A percentile compares a stretch with the other conserved stretches of the same genome.
phyloP scores from a whole-genome alignment of 768 basidiomycete species.

The Podaxis sp. region DNA sequence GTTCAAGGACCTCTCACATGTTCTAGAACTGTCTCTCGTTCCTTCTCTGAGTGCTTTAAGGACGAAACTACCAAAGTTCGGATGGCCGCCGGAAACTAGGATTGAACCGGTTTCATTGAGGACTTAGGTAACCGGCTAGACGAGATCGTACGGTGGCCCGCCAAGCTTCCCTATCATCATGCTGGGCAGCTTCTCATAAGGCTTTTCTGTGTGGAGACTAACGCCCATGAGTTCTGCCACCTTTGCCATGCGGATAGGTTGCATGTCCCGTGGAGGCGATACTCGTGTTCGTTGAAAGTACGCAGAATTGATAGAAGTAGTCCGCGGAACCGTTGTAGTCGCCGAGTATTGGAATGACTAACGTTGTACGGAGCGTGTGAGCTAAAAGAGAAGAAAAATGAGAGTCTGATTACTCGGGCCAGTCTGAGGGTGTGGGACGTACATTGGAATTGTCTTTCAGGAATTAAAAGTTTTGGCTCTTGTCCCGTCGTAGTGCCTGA shows the following conservation, averaged over 20 bases:
- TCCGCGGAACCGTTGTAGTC: too few species aligned
- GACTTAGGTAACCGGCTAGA: constrained; percentile 62
- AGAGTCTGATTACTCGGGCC: too few species aligned
- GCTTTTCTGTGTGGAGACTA: constrained; percentile 65
- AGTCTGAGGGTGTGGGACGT: too few species aligned
- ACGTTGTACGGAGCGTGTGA: too few species aligned
- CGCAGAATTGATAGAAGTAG: too few species aligned
- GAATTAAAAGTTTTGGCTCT: too few species aligned
- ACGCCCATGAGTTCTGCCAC: constrained; percentile 77
- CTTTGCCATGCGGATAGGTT: constrained; percentile 46
- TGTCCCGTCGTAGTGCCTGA: too few species aligned
- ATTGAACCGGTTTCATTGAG: constrained; percentile 74
- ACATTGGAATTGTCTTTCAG: too few species aligned
- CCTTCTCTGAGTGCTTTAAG: constrained; percentile 62
- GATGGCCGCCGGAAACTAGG: constrained; percentile 58
- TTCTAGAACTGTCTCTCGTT: constrained; percentile 58
- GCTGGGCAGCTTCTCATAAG: constrained; percentile 69
- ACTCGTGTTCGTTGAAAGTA: too few species aligned
- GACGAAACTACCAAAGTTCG: constrained; percentile 74
- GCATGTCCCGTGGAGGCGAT: constrained; percentile 53
- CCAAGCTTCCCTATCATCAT: constrained; percentile 74
- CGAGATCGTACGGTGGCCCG: constrained; percentile 72
- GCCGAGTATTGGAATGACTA: too few species aligned
- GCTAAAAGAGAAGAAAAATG: too few species aligned
- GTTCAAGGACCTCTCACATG: constrained; percentile 42